phyloP scores from a whole-genome alignment of 306 rosid species.

The Inga oerstediana region DNA sequence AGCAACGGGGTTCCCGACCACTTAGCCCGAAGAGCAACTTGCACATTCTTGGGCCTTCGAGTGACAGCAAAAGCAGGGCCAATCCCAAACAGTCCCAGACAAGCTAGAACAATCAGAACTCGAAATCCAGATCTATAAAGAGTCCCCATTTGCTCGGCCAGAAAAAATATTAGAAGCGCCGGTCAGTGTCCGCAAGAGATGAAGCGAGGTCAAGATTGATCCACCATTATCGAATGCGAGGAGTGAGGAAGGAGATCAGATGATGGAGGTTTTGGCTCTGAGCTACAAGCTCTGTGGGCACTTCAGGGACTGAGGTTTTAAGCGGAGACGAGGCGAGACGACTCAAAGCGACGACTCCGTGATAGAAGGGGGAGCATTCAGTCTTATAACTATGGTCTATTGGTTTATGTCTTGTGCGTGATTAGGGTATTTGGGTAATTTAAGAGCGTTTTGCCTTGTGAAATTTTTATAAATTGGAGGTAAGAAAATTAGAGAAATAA shows the following conservation, averaged over 20 bases:
- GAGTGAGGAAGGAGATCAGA: background rate
- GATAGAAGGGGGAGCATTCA: background rate
- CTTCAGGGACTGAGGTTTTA: background rate
- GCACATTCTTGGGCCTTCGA: constrained; percentile 76
- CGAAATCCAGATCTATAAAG: constrained; percentile 44
- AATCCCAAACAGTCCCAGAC: constrained; percentile 38
- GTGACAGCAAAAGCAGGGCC: constrained; percentile 42
- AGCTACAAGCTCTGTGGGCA: background rate
- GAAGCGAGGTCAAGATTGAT: constrained; percentile 13
- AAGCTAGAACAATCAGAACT: constrained; percentile 44
- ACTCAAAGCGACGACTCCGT: constrained; percentile 31
- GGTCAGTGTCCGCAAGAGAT: constrained; percentile 21
- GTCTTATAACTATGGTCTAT: background rate
- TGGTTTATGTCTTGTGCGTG: background rate
- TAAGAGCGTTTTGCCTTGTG: too few relatives aligned
- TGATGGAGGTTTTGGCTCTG: background rate
- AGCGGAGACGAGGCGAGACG: constrained; percentile 10
- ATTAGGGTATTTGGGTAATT: background rate
- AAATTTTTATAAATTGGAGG: too few relatives aligned
- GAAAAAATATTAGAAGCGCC: background rate
- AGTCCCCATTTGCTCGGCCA: constrained; percentile 44
- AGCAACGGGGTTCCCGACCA: constrained; percentile 92
- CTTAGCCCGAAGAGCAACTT: constrained; percentile 73
- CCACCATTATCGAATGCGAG: constrained; percentile 33
- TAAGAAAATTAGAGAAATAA: too few relatives aligned